Evolutionary conservation across 2,329 filamentous ascomycete genomes (phyloP).

Genomic region (Penicillium sp.): DNA sequence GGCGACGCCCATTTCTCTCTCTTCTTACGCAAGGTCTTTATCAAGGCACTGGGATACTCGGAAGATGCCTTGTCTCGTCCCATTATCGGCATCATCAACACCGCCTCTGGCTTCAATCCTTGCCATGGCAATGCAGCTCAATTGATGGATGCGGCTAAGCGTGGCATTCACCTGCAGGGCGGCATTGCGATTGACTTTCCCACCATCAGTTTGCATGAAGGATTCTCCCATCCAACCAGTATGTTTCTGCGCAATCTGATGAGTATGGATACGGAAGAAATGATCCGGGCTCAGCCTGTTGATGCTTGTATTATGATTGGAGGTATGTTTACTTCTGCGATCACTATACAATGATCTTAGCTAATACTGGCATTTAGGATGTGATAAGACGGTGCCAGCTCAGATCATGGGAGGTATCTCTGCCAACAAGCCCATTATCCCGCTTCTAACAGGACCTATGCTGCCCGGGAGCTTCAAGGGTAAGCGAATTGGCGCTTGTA

Average conservation of each 20-base stretch:
- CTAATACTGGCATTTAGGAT: constrained; percentile 57
- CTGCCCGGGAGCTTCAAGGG: constrained; percentile 72
- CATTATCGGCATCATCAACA: constrained; percentile 76
- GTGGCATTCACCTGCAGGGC: constrained; percentile 69
- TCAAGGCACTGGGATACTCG: constrained; percentile 75
- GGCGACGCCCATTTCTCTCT: constrained; percentile 76
- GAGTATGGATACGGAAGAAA: constrained; percentile 81
- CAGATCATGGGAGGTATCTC: constrained; percentile 78
- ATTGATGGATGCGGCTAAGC: constrained; percentile 71
- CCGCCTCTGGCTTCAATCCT: constrained; percentile 73
- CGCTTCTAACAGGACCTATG: constrained; percentile 74
- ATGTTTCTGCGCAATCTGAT: constrained; percentile 77
- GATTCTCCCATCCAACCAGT: constrained; percentile 71
- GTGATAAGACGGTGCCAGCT: constrained; percentile 75
- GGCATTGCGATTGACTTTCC: constrained; percentile 74
- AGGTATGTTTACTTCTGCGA: no score
- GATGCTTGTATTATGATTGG: constrained; percentile 71
- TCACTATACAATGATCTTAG: no score
- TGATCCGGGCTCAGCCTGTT: constrained; percentile 72
- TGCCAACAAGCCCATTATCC: constrained; percentile 72
- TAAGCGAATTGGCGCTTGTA: constrained; percentile 70
- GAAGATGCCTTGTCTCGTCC: constrained; percentile 72
- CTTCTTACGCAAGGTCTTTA: constrained; percentile 76
- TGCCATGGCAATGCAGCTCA: constrained; percentile 75
- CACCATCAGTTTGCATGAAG: constrained; percentile 73